A percentile compares a stretch with the other conserved stretches of the same genome.
Evolutionary conservation across 352 stramenopile genomes (phyloP).

Genomic region (Aphanomyces stellatus): DNA sequence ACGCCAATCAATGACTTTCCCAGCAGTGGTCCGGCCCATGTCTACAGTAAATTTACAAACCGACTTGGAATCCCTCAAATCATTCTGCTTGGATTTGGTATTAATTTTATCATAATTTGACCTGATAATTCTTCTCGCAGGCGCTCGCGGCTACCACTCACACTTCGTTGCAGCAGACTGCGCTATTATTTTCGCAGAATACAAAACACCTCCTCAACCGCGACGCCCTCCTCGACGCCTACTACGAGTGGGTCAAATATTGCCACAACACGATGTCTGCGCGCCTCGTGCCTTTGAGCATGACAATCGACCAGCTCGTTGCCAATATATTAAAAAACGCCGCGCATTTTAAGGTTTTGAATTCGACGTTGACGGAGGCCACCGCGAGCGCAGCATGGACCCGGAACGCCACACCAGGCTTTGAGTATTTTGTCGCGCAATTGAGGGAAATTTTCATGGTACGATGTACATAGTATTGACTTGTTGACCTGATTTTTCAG

Average conservation of each 20-base stretch:
- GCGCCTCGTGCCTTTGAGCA: neutral
- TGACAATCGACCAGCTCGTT: neutral
- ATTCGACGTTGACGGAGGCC: neutral
- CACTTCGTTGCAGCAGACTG: neutral
- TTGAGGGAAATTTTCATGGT: constrained; percentile 18
- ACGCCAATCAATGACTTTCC: neutral
- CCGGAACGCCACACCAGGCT: neutral
- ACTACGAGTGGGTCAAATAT: neutral
- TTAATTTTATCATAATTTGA: neutral
- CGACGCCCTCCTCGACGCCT: neutral
- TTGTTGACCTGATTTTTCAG: neutral
- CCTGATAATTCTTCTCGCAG: neutral
- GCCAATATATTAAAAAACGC: neutral
- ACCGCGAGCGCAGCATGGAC: neutral
- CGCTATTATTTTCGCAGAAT: neutral
- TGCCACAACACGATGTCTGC: neutral
- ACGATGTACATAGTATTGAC: neutral
- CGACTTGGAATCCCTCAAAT: neutral
- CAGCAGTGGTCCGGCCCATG: neutral
- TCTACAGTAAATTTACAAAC: too few species aligned
- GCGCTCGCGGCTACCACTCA: neutral
- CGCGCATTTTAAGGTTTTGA: neutral
- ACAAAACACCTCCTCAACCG: neutral
- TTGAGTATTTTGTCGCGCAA: constrained; percentile 19
- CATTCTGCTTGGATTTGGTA: constrained; percentile 16